Conservation (phyloP, 2,329 filamentous ascomycete species). For the Cryphonectria nitschkei region DNA sequence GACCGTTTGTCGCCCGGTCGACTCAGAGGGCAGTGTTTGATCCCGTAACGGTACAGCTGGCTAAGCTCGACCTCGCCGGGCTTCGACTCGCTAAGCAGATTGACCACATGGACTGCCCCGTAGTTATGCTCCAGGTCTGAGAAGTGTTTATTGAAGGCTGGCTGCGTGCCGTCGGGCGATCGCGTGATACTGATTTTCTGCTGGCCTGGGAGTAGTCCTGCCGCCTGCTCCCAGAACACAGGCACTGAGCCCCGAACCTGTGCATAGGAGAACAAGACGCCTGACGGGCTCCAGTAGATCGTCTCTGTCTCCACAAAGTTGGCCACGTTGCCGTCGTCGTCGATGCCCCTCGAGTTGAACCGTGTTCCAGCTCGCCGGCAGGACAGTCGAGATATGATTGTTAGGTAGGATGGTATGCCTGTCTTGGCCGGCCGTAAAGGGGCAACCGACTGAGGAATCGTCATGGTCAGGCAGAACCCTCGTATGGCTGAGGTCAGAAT, state of each 20-base stretch:
- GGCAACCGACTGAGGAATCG: slow-evolving; percentile 76
- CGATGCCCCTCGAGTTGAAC: slow-evolving; percentile 96
- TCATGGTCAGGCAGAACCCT: slow-evolving; percentile 87
- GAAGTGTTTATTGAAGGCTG: slow-evolving; percentile 95
- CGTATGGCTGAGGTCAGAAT: slow-evolving; percentile 93
- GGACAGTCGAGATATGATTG: slow-evolving; percentile 88
- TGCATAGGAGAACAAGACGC: slow-evolving; percentile 86
- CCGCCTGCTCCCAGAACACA: slow-evolving; percentile 94
- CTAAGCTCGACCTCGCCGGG: slow-evolving; percentile 84
- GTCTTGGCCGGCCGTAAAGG: slow-evolving; percentile 68
- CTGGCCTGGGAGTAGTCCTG: slow-evolving; percentile 85
- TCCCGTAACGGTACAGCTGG: slow-evolving; percentile 76
- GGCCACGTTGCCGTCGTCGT: slow-evolving; percentile 95
- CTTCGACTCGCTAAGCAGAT: slow-evolving; percentile 90
- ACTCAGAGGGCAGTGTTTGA: slow-evolving; percentile 74
- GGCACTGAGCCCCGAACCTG: slow-evolving; percentile 93
- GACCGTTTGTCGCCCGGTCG: slow-evolving; percentile 57
- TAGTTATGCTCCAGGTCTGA: slow-evolving; percentile 84
- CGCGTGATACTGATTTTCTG: slow-evolving; percentile 93
- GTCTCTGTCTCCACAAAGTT: slow-evolving; percentile 99
- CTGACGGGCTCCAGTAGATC: slow-evolving; percentile 80
- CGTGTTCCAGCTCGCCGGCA: slow-evolving; percentile 89
- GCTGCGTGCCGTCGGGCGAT: slow-evolving; percentile 87
- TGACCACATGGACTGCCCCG: slow-evolving; percentile 89
- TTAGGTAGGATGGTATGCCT: slow-evolving; percentile 81